Evolutionary conservation across 1,284 basidiomycete species (phyloP).

Genomic region (Ustilago cynodontis): DNA sequence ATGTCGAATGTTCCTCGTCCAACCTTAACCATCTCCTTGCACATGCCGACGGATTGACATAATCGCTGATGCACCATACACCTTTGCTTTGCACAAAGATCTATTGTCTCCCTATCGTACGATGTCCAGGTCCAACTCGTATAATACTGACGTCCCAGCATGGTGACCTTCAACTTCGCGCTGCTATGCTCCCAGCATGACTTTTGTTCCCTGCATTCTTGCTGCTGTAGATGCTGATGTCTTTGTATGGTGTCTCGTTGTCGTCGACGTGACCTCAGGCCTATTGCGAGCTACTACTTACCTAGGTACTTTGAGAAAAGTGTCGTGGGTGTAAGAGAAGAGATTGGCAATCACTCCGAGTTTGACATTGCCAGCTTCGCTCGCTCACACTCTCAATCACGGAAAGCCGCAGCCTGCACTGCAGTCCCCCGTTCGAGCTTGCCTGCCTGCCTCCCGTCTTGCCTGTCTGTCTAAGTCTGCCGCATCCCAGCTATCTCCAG

Average conservation of each 20-base stretch:
- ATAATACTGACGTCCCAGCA: no score
- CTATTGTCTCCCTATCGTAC: no score
- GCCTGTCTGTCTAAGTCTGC: constrained; percentile 1
- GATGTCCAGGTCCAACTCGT: no score
- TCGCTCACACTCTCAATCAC: not conserved
- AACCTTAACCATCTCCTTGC: no score
- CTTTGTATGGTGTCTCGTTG: not conserved
- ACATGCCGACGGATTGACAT: no score
- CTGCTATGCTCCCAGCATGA: not conserved
- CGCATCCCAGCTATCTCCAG: not conserved
- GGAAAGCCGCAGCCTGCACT: not conserved
- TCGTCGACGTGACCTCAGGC: constrained; percentile 1
- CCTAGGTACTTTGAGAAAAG: constrained; percentile 51
- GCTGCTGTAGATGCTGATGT: not conserved
- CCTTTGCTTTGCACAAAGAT: no score
- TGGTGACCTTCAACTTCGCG: not conserved
- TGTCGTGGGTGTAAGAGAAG: constrained; percentile 30
- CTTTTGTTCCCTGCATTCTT: not conserved
- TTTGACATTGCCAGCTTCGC: constrained; percentile 17
- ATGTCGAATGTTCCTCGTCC: not conserved
- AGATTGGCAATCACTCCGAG: not conserved
- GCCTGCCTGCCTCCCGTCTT: not conserved
- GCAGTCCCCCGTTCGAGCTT: no score
- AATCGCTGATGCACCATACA: no score
- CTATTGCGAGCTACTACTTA: constrained; percentile 32